Evolutionary conservation across 805 yeast species (phyloP), one percentile per base, ranked within the genome.

Genomic region (Yamadazyma olivae): DNA sequence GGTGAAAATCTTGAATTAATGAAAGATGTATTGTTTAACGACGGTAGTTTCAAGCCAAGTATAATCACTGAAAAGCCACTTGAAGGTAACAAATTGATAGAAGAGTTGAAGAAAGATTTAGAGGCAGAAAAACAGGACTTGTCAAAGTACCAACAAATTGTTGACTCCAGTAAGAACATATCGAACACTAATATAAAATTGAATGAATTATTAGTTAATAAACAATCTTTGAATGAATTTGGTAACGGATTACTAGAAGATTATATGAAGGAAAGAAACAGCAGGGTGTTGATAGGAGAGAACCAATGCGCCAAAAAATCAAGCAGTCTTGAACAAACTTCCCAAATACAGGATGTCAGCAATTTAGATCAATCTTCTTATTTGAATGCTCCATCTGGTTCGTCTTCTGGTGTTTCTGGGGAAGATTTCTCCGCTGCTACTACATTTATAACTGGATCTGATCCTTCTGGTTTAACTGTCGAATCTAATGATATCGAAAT

Each of bases 1-100:
- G 62, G 62, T 16, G 71, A 67, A 32, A 60, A 56, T 33, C 43
- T 53, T 28, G 67, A 63, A 36, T 48, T 57, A 47, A 55, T 64
- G 44, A 51, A 61, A 18, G 45, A 51, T 17, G 49, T 54, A 1
- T 38, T 67, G 6, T 48, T 61, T 22, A 42, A 35, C 20, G 40
- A 36, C 6, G 19, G 27, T 23, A 28, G 40, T 32, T 9, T 35
- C 15, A 33, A 35, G 20, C 36, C 38, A 39, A 33, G 39, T 16
- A 43, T 49, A 13, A 43, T 60, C 29, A 32, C 32, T 15, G 58
- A 50, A 2, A 38, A 45, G 5, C 39, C 36, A n/a, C 39, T 41
- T 13, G 53, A 52, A 23, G 48, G 47, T 3, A 45, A 53, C 16
- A 33, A 36, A 4, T 64, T 63, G 18, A 35, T 60, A 12, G 52